phyloP scores from a whole-genome alignment of 2,329 filamentous ascomycete species.

The Dothistroma pini region DNA sequence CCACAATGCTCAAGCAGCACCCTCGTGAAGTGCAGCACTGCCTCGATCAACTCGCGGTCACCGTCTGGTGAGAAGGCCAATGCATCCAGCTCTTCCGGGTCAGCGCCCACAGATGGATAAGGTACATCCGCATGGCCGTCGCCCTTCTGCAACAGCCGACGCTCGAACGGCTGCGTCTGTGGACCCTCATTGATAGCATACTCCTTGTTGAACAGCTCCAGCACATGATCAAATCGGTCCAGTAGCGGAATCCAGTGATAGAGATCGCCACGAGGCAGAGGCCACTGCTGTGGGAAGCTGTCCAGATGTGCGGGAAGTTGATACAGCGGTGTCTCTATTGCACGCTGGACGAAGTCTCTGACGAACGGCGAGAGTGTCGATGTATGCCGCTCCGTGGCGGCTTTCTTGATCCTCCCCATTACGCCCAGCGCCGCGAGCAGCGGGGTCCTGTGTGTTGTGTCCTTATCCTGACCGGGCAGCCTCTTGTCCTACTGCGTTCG shows the following conservation, averaged over 20 bases:
- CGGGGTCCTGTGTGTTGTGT: slow-evolving; percentile 16
- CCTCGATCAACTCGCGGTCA: slow-evolving; percentile 74
- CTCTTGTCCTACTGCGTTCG: neutral
- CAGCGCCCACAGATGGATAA: slow-evolving; percentile 27
- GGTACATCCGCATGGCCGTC: slow-evolving; percentile 47
- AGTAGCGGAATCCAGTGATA: slow-evolving; percentile 97
- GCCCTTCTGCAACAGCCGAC: slow-evolving; percentile 60
- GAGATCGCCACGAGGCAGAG: slow-evolving; percentile 88
- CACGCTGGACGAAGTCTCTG: slow-evolving; percentile 70
- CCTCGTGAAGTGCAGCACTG: slow-evolving; percentile 78
- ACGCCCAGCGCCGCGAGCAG: slow-evolving; percentile 26
- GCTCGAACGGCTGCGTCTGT: slow-evolving; percentile 71
- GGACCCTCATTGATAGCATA: slow-evolving; percentile 79
- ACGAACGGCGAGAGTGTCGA: slow-evolving; percentile 75
- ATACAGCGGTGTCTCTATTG: slow-evolving; percentile 66
- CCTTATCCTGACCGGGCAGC: neutral
- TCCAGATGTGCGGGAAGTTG: slow-evolving; percentile 73
- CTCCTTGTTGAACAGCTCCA: slow-evolving; percentile 74
- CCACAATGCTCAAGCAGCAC: slow-evolving; percentile 91
- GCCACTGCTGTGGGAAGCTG: slow-evolving; percentile 85
- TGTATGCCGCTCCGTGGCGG: slow-evolving; percentile 52
- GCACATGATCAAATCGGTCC: slow-evolving; percentile 86
- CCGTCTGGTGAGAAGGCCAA: slow-evolving; percentile 67
- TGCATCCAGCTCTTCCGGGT: slow-evolving; percentile 29
- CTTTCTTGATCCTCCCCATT: slow-evolving; percentile 56